phyloP scores from a whole-genome alignment of 805 yeast genomes.

The Sugiyamaella smithiae region DNA sequence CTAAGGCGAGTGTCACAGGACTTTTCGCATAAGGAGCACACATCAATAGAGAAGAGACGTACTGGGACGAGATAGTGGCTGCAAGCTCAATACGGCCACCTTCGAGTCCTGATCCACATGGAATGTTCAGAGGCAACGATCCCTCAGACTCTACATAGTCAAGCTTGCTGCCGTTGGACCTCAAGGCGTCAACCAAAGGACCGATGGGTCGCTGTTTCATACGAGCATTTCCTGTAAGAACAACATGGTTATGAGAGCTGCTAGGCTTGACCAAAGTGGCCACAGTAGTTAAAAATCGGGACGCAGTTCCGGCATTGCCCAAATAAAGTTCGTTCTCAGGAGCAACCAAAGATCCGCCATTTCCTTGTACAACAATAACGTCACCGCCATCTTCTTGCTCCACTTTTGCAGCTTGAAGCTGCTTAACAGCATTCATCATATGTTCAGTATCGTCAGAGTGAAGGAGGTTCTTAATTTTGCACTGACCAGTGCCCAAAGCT shows the following conservation, averaged over 20 bases:
- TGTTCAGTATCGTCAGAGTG: conserved; percentile 96
- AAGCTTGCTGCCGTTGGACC: conserved; percentile 72
- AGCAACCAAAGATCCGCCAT: conserved; percentile 66
- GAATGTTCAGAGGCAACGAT: conserved; percentile 77
- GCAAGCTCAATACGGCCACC: conserved; percentile 94
- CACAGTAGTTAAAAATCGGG: conserved; percentile 88
- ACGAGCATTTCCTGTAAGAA: conserved; percentile 89
- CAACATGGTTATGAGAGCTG: conserved; percentile 44
- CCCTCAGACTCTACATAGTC: conserved; percentile 72
- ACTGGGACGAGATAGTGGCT: conserved; percentile 96
- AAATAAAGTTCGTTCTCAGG: conserved; percentile 69
- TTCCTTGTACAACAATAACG: conserved; percentile 77
- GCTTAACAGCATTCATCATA: conserved; percentile 83
- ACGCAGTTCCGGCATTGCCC: conserved; percentile 98
- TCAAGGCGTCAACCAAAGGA: conserved; percentile 88
- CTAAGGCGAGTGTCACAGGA: conserved; percentile 83
- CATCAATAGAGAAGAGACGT: conserved; percentile 93
- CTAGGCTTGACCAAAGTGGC: conserved; percentile 71
- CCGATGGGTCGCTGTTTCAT: conserved; percentile 98
- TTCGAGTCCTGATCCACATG: conserved; percentile 64
- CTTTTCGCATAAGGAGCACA: conserved; percentile 93
- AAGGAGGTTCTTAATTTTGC: conserved; percentile 76
- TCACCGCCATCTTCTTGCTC: conserved; percentile 88
- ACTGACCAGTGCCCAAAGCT: conserved; percentile 83
- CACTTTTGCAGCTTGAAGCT: conserved; percentile 77